Percentiles rank a stretch among this genome's conserved stretches.
Evolutionary conservation across 139 green algal genomes (phyloP).

Genomic region (Closterium sp.): DNA sequence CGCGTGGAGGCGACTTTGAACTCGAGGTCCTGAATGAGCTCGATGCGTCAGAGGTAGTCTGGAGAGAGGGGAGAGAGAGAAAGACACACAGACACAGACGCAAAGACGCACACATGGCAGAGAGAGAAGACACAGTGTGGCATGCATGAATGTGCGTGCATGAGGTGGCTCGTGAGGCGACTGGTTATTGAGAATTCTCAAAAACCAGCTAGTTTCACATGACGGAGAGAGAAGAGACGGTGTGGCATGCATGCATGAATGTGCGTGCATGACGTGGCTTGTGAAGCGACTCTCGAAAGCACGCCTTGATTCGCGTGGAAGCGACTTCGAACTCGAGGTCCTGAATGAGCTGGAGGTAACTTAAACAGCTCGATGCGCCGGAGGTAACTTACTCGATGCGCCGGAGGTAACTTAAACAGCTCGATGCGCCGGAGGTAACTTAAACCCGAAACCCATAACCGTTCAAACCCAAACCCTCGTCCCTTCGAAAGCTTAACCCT

Average conservation of each 20-base stretch:
- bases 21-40: slow-evolving; percentile 76
- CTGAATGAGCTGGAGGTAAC: slow-evolving; percentile 77
- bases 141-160: no score
- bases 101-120: no score
- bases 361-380: slow-evolving; percentile 84
- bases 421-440: slow-evolving; percentile 68
- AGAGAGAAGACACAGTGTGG: no score
- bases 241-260: no score
- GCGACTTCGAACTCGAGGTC: slow-evolving; percentile 75
- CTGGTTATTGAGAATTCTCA: no score
- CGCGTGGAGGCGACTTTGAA: slow-evolving; percentile 81
- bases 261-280: no score
- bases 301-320: slow-evolving; percentile 76
- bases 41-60: slow-evolving; percentile 68
- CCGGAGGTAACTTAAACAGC: background rate
- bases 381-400: no score
- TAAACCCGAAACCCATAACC: background rate
- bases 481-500: background rate
- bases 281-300: no score
- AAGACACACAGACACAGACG: no score
- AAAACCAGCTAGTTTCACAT: no score
- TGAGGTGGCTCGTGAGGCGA: no score
- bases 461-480: background rate
- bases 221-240: no score
- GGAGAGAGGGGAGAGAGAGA: background rate